Percentiles rank a stretch among this genome's conserved stretches.
These are phyloP conservation scores for Anisodus acutangulus DNA, from an alignment of 257 asterid genomes.

Conservation along the genomic window DNA sequence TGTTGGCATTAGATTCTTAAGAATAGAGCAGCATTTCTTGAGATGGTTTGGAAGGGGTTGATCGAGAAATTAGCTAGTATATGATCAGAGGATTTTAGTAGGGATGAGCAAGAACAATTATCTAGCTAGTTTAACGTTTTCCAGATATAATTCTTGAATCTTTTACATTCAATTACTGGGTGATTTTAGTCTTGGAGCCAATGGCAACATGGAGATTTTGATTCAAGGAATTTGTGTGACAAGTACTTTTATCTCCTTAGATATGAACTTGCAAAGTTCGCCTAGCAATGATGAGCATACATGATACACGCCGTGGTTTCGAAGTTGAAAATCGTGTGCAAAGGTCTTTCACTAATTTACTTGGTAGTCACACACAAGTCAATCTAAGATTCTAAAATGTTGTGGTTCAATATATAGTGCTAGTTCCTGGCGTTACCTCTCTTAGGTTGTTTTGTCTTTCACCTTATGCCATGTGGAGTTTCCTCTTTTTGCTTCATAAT, in stretches of 20 bases:
- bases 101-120: background rate
- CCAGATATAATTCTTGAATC: background rate
- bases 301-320: background rate
- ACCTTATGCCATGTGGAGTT: background rate
- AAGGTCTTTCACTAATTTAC: background rate
- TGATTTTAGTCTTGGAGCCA: constrained; percentile 1
- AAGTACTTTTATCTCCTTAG: background rate
- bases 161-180: background rate
- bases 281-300: background rate
- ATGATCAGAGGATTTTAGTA: background rate
- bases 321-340: constrained; percentile 1
- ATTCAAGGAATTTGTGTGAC: background rate
- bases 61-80: background rate
- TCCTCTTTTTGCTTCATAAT: background rate
- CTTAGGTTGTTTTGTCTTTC: background rate
- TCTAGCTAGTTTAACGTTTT: background rate
- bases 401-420: background rate
- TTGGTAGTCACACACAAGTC: background rate
- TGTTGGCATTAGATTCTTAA: background rate
- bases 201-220: background rate
- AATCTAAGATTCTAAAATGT: background rate
- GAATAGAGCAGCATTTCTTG: too few species aligned
- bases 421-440: background rate
- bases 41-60: background rate
- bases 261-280: background rate